Conservation (phyloP, 371 early-diverging fungal species). For the Mucor sp. region DNA sequence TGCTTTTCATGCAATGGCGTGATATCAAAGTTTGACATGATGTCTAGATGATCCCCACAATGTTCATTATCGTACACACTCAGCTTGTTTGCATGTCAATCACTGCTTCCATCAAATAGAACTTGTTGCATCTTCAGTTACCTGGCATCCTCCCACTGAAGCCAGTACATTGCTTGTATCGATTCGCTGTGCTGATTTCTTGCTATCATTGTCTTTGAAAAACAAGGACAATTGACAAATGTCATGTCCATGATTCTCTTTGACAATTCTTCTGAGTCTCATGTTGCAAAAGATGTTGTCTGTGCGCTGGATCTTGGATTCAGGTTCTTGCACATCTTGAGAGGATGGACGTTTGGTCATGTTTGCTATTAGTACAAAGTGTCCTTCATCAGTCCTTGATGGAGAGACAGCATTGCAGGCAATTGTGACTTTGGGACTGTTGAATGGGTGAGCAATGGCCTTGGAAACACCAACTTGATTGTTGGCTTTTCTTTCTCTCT, state of each 20-base stretch:
- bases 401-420: background rate
- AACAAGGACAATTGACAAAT: conserved; percentile 76
- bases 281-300: conserved; percentile 66
- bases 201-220: conserved; percentile 56
- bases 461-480: background rate
- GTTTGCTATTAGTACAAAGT: background rate
- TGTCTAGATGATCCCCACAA: conserved; percentile 89
- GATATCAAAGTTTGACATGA: conserved; percentile 85
- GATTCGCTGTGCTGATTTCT: conserved; percentile 46
- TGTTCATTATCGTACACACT: conserved; percentile 92
- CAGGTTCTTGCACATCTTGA: background rate
- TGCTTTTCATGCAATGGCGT: conserved; percentile 29
- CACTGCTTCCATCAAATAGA: background rate
- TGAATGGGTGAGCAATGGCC: background rate
- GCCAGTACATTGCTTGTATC: conserved; percentile 76
- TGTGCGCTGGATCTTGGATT: background rate
- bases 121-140: conserved; percentile 15
- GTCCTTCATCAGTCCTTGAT: background rate
- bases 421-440: background rate
- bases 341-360: background rate
- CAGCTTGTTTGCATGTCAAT: conserved; percentile 43
- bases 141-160: conserved; percentile 72
- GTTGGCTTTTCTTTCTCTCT: background rate
- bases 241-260: conserved; percentile 82
- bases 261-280: conserved; percentile 79